Evolutionary conservation across 345 rosid species (phyloP).

Genomic region (Rhodamnia argentea): DNA sequence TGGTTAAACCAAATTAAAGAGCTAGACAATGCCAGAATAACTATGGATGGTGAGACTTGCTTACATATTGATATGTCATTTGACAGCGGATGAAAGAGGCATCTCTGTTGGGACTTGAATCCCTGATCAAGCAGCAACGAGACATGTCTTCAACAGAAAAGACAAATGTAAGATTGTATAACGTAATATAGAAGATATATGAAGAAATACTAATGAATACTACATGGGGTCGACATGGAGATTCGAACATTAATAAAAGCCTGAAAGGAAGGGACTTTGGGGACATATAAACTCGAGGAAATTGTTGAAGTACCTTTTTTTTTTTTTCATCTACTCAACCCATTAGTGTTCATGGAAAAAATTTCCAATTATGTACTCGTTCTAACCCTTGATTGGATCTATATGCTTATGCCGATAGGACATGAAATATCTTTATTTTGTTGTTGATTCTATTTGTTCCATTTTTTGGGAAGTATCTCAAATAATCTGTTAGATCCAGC

Average conservation of each 20-base stretch:
- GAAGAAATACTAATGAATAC: neutral
- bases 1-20: neutral
- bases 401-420: neutral
- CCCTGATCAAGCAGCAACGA: conserved; percentile 71
- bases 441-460: neutral
- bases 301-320: neutral
- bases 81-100: conserved; percentile 87
- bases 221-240: neutral
- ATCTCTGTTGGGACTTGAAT: conserved; percentile 41
- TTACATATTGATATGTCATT: conserved; percentile 77
- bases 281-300: neutral
- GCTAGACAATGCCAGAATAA: neutral
- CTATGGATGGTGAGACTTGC: conserved; percentile 1
- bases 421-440: neutral
- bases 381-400: neutral
- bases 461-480: neutral
- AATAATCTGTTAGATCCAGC: neutral
- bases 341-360: neutral
- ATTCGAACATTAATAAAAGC: neutral
- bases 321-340: neutral
- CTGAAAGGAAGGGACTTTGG: neutral
- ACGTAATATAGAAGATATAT: neutral
- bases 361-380: neutral
- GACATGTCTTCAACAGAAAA: conserved; percentile 42
- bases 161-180: neutral